Conservation (phyloP, 2,329 filamentous ascomycete genomes). For the Aspergillus transmontanensis region DNA sequence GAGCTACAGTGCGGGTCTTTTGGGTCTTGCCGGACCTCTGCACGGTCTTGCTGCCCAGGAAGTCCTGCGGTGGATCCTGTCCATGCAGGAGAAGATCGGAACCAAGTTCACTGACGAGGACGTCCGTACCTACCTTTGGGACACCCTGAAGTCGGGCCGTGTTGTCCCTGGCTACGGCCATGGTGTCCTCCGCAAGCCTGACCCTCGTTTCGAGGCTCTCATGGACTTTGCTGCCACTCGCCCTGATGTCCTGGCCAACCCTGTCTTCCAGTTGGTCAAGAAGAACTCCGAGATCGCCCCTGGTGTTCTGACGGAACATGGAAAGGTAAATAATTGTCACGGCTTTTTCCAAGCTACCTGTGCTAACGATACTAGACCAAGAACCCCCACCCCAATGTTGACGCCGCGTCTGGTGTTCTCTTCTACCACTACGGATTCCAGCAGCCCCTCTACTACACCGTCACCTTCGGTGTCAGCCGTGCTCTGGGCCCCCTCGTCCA, state of each 20-base stretch:
- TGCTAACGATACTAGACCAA: constrained; percentile 63
- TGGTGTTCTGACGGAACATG: constrained; percentile 86
- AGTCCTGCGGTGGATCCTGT: constrained; percentile 92
- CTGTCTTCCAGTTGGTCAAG: constrained; percentile 91
- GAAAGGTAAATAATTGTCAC: constrained; percentile 62
- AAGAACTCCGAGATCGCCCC: constrained; percentile 91
- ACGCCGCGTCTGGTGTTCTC: constrained; percentile 87
- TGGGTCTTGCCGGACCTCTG: constrained; percentile 91
- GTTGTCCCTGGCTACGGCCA: constrained; percentile 96
- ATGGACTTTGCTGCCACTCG: constrained; percentile 92
- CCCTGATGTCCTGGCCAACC: constrained; percentile 81
- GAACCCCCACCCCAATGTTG: constrained; percentile 97
- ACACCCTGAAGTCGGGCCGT: constrained; percentile 86
- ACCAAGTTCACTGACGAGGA: constrained; percentile 75
- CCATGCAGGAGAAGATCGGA: constrained; percentile 91
- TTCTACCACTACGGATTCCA: constrained; percentile 99
- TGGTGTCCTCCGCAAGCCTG: constrained; percentile 92
- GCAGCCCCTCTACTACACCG: constrained; percentile 92
- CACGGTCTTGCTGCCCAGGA: constrained; percentile 95
- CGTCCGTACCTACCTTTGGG: constrained; percentile 88
- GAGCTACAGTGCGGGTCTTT: constrained; percentile 91
- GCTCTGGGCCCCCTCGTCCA: constrained; percentile 87
- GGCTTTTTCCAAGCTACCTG: not conserved
- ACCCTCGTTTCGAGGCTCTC: constrained; percentile 92
- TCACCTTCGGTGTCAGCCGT: constrained; percentile 68